These are phyloP conservation scores for Saussurea involucrata DNA, from an alignment of 129 eudicot genomes.

Conservation along the genomic window DNA sequence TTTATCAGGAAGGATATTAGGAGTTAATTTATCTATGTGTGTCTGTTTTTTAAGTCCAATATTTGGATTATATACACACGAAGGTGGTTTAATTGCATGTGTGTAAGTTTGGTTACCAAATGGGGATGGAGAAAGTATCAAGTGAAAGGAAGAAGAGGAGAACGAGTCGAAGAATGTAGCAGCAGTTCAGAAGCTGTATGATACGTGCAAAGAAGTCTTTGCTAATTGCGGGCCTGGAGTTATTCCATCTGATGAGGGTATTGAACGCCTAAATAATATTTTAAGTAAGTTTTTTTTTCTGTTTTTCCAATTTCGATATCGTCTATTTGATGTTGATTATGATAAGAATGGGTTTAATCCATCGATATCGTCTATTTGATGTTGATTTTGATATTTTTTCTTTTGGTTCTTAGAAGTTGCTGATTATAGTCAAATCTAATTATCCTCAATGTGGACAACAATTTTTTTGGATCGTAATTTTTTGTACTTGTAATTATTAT, in stretches of 20 bases:
- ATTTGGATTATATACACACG: too few species aligned
- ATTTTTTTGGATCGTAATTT: too few species aligned
- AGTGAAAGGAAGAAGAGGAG: slow-evolving; percentile 48
- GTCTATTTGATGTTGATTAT: neutral
- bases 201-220: slow-evolving; percentile 71
- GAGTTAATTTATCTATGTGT: neutral
- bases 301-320: neutral
- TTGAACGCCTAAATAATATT: slow-evolving; percentile 57
- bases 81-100: slow-evolving; percentile 11
- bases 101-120: slow-evolving; percentile 29
- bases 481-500: too few species aligned
- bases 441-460: too few species aligned
- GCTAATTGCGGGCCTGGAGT: slow-evolving; percentile 80
- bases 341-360: slow-evolving; percentile 13
- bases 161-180: slow-evolving; percentile 39
- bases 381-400: too few species aligned
- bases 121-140: slow-evolving; percentile 56
- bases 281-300: slow-evolving; percentile 46
- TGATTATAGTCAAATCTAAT: too few species aligned
- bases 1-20: neutral
- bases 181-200: slow-evolving; percentile 67
- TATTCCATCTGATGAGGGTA: slow-evolving; percentile 53
- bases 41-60: neutral
- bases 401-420: too few species aligned
- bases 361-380: too few species aligned